phyloP scores from a whole-genome alignment of 495 filamentous ascomycete species.

The Letharia columbiana region DNA sequence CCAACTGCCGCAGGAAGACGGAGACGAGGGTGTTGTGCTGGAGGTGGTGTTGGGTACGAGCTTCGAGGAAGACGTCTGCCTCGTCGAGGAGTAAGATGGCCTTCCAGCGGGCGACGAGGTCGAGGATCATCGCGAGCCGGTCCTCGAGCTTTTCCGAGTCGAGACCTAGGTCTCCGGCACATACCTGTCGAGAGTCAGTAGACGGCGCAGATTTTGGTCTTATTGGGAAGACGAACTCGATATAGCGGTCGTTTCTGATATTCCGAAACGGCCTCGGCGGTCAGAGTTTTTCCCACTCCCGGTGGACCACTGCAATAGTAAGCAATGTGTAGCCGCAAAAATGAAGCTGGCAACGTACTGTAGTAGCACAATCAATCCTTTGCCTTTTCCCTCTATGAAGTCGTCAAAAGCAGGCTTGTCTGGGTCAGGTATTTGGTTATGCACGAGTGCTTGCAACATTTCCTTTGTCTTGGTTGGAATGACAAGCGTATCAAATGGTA shows the following conservation, averaged over 20 bases:
- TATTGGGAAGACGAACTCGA: constrained; percentile 4
- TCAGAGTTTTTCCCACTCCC: constrained; percentile 29
- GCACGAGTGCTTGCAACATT: constrained; percentile 38
- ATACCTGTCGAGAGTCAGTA: constrained; percentile 15
- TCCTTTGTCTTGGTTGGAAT: constrained; percentile 21
- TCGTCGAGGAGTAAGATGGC: constrained; percentile 41
- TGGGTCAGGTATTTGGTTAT: constrained; percentile 13
- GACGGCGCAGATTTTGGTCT: neutral
- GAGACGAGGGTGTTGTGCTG: constrained; percentile 40
- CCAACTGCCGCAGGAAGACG: constrained; percentile 45
- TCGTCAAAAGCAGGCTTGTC: constrained; percentile 25
- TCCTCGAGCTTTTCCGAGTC: constrained; percentile 22
- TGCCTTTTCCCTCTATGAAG: constrained; percentile 26
- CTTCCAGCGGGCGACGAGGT: constrained; percentile 28
- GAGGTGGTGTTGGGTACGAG: constrained; percentile 31
- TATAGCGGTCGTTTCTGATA: constrained; percentile 24
- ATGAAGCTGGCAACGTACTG: constrained; percentile 11
- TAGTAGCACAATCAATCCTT: constrained; percentile 24
- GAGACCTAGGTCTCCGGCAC: constrained; percentile 25
- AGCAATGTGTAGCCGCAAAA: neutral
- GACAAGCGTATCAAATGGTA: constrained; percentile 22
- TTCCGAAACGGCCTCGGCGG: constrained; percentile 26
- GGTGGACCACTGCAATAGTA: constrained; percentile 17
- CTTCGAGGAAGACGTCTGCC: constrained; percentile 41
- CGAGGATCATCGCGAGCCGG: constrained; percentile 21